These are phyloP conservation scores for Colletotrichum nymphaeae DNA, from an alignment of 2,329 filamentous ascomycete species.

Conservation along the genomic window DNA sequence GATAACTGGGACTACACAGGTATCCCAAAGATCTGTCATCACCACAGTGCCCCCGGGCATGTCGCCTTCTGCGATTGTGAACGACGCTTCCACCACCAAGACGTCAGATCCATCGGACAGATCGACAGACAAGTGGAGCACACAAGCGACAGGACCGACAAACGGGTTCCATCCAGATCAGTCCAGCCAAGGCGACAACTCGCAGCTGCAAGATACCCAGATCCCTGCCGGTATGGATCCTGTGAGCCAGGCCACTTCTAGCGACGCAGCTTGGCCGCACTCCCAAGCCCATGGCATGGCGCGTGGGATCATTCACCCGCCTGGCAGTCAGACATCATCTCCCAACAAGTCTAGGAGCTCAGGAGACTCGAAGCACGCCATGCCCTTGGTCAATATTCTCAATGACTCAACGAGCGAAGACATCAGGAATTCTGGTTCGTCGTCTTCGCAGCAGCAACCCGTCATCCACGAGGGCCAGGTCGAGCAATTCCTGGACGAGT, in stretches of 20 bases:
- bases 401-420: slow-evolving; percentile 54
- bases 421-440: slow-evolving; percentile 35
- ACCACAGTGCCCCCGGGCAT: slow-evolving; percentile 68
- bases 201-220: slow-evolving; percentile 67
- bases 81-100: slow-evolving; percentile 95
- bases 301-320: slow-evolving; percentile 47
- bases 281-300: slow-evolving; percentile 67
- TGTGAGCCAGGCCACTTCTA: slow-evolving; percentile 59
- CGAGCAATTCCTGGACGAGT: slow-evolving; percentile 67
- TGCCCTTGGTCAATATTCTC: slow-evolving; percentile 51
- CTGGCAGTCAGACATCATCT: slow-evolving; percentile 53
- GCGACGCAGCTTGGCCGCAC: slow-evolving; percentile 67
- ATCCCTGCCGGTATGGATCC: slow-evolving; percentile 43
- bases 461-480: slow-evolving; percentile 63
- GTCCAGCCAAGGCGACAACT: slow-evolving; percentile 47
- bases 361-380: slow-evolving; percentile 48
- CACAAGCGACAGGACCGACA: slow-evolving; percentile 68
- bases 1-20: slow-evolving; percentile 62
- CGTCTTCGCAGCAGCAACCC: slow-evolving; percentile 47
- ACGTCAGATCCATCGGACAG: slow-evolving; percentile 77
- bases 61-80: slow-evolving; percentile 71
- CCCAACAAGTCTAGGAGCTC: slow-evolving; percentile 43
- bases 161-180: slow-evolving; percentile 71
- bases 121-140: slow-evolving; percentile 74
- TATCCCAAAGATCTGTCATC: slow-evolving; percentile 73